Evolutionary conservation across 208 protist species (phyloP).

Genomic region (Leishmania turanica): DNA sequence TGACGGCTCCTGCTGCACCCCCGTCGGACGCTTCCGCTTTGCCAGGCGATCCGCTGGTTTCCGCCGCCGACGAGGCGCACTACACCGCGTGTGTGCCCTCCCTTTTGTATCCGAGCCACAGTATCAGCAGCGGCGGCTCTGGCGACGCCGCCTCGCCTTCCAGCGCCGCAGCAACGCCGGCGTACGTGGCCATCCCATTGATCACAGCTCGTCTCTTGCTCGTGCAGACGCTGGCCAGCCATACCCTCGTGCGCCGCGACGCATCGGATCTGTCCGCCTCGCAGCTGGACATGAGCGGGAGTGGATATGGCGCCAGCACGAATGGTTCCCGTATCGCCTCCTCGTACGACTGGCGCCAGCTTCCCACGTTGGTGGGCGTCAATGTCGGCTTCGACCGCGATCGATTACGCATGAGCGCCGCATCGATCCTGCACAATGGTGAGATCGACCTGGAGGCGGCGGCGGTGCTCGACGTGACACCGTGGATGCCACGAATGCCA

Average conservation of each 20-base stretch:
- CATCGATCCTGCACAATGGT: conserved; percentile 74
- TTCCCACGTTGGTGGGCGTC: conserved; percentile 65
- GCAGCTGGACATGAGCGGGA: conserved; percentile 10
- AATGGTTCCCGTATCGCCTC: conserved; percentile 11
- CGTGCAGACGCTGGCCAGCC: conserved; percentile 52
- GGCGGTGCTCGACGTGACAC: conserved; percentile 55
- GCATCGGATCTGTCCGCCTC: conserved; percentile 9
- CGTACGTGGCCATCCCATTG: conserved; percentile 17
- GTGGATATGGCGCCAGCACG: conserved; percentile 11
- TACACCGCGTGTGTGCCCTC: conserved; percentile 23
- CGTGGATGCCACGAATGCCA: conserved; percentile 55
- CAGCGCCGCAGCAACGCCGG: not conserved
- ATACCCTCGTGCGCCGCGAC: conserved; percentile 24
- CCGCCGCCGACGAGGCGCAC: not conserved
- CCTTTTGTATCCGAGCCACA: not conserved
- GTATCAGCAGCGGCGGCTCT: not conserved
- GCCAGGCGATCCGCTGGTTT: not conserved
- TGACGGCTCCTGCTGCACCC: not conserved
- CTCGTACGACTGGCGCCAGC: conserved; percentile 52
- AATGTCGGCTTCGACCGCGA: conserved; percentile 50
- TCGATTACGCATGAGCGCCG: conserved; percentile 65
- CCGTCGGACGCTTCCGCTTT: not conserved
- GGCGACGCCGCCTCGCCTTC: not conserved
- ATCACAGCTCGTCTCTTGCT: conserved; percentile 32
- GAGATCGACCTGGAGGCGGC: conserved; percentile 66